These are phyloP conservation scores for Pseudogymnoascus sp. DNA, from an alignment of 2,329 filamentous ascomycete genomes.

Conservation along the genomic window DNA sequence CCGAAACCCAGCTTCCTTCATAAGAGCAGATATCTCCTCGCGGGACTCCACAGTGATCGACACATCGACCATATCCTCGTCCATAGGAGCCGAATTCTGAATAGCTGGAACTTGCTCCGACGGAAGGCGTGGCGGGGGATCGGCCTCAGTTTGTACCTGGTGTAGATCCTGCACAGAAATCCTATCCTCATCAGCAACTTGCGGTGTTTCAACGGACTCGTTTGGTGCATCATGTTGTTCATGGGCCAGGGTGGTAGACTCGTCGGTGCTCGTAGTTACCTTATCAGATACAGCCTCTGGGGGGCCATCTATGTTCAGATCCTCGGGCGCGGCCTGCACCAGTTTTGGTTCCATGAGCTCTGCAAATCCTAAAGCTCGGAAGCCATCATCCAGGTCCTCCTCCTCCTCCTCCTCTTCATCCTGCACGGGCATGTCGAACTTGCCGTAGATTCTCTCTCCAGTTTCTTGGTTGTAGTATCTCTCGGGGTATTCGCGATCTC, in stretches of 20 bases:
- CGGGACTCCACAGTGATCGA: conserved; percentile 21
- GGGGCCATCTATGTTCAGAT: conserved; percentile 22
- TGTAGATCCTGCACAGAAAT: conserved; percentile 13
- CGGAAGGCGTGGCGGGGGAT: conserved; percentile 6
- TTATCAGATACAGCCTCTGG: conserved; percentile 3
- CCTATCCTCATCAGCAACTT: conserved; percentile 12
- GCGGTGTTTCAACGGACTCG: conserved; percentile 1
- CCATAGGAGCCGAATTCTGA: conserved; percentile 21
- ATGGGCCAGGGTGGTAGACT: conserved; percentile 10
- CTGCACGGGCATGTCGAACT: conserved; percentile 66
- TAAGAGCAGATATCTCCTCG: conserved; percentile 37
- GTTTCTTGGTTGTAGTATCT: conserved; percentile 57
- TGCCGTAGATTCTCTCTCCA: conserved; percentile 65
- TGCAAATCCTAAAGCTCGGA: conserved; percentile 48
- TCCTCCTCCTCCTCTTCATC: conserved; percentile 46
- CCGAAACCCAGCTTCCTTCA: conserved; percentile 41
- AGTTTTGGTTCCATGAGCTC: conserved; percentile 64
- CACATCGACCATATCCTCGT: conserved; percentile 24
- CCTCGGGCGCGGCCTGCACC: conserved; percentile 37
- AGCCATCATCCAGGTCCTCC: conserved; percentile 46
- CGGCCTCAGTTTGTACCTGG: conserved; percentile 15
- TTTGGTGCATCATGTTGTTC: conserved; percentile 13
- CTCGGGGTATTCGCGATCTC: conserved; percentile 53
- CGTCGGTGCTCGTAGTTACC: conserved; percentile 10
- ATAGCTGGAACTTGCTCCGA: conserved; percentile 16